phyloP scores from a whole-genome alignment of 257 asterid genomes.

The Solanum medicagineum region DNA sequence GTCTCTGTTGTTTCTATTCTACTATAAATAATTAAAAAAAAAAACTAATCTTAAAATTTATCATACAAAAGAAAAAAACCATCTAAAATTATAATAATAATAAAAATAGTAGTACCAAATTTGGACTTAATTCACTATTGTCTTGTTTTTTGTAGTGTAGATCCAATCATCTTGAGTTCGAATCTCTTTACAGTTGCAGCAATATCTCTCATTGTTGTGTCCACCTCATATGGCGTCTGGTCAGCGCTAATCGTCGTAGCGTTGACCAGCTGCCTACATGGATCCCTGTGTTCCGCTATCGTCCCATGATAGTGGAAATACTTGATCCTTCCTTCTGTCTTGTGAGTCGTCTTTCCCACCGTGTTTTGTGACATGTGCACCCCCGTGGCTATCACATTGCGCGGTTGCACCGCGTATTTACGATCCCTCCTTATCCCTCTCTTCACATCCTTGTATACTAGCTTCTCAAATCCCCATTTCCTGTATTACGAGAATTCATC shows the following conservation, averaged over 20 bases:
- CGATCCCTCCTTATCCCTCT: slow-evolving; percentile 53
- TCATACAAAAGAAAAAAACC: not conserved
- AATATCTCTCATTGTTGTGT: slow-evolving; percentile 39
- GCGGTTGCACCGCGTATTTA: slow-evolving; percentile 70
- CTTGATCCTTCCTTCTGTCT: slow-evolving; percentile 47
- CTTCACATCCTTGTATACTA: slow-evolving; percentile 60
- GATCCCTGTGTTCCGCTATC: slow-evolving; percentile 54
- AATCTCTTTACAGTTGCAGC: slow-evolving; percentile 66
- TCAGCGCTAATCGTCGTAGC: slow-evolving; percentile 26
- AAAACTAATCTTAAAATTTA: not conserved
- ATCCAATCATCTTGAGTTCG: slow-evolving; percentile 58
- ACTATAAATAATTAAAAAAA: not conserved
- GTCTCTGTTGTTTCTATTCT: slow-evolving; percentile 1
- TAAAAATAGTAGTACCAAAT: not conserved
- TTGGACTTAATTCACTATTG: slow-evolving; percentile 19
- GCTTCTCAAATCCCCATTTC: slow-evolving; percentile 91
- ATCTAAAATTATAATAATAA: too few species aligned
- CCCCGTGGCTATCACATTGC: slow-evolving; percentile 62
- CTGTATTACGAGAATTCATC: slow-evolving; percentile 5
- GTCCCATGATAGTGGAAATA: slow-evolving; percentile 82
- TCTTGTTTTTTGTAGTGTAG: slow-evolving; percentile 37
- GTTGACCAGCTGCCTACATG: slow-evolving; percentile 42
- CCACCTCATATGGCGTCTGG: slow-evolving; percentile 38
- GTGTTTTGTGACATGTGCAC: slow-evolving; percentile 75
- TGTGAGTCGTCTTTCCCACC: slow-evolving; percentile 55